A percentile compares a stretch with the other conserved stretches of the same genome.
These are phyloP conservation scores for Cladosporium sp. DNA, from an alignment of 2,329 filamentous ascomycete genomes.

Conservation along the genomic window DNA sequence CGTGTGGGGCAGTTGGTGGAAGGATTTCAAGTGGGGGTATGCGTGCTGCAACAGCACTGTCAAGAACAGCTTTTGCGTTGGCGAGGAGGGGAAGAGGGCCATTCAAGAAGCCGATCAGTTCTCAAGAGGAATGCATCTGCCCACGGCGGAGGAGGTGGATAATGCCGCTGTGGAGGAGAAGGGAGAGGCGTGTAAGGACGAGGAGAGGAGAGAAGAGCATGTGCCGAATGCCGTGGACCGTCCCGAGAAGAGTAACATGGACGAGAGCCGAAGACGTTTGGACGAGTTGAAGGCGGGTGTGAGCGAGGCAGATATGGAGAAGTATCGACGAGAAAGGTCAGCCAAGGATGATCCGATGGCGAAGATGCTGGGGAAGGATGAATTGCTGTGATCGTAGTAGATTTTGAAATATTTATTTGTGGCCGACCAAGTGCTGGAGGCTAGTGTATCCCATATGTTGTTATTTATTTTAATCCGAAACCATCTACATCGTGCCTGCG, in stretches of 20 bases:
- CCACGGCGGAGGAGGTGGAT: conserved; percentile 20
- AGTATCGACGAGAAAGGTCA: conserved; percentile 71
- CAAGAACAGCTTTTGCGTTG: conserved; percentile 97
- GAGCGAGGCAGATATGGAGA: conserved; percentile 80
- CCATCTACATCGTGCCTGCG: too few species aligned
- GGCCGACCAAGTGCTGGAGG: conserved; percentile 13
- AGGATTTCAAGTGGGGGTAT: conserved; percentile 92
- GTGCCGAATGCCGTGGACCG: conserved; percentile 41
- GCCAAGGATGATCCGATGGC: conserved; percentile 85
- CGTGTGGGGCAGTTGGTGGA: conserved; percentile 98
- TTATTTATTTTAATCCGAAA: too few species aligned
- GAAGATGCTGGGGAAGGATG: conserved; percentile 69
- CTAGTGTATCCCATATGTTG: not conserved
- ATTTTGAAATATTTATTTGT: not conserved
- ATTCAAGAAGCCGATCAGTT: conserved; percentile 71
- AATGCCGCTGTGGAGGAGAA: conserved; percentile 33
- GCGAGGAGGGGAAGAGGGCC: conserved; percentile 77
- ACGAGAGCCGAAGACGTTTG: conserved; percentile 64
- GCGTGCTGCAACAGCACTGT: conserved; percentile 89
- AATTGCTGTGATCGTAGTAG: conserved; percentile 42
- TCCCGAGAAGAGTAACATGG: conserved; percentile 38
- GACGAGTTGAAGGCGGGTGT: conserved; percentile 76
- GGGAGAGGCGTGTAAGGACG: conserved; percentile 40
- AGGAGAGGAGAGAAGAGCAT: conserved; percentile 37
- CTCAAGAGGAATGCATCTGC: conserved; percentile 45